Conservation (phyloP, 768 basidiomycete species). For the Kwoniella heveanensis region DNA sequence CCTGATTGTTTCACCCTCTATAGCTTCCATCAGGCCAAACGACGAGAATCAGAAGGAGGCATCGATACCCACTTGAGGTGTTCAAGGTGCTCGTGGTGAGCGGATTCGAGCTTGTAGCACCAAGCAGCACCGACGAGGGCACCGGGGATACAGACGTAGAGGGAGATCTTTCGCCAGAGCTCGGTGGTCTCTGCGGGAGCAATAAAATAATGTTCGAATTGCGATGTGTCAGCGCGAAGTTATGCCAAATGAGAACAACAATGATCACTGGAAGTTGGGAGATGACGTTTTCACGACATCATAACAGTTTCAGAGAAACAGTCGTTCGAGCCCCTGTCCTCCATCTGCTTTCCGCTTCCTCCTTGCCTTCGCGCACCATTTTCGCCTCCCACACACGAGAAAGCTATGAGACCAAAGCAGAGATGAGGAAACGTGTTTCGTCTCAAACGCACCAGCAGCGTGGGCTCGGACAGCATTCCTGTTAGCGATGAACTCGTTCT, state of each 20-base stretch:
- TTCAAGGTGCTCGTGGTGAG: slow-evolving; percentile 51
- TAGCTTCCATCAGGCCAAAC: too few species aligned
- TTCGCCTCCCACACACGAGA: too few species aligned
- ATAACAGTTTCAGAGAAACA: background rate
- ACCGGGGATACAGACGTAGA: slow-evolving; percentile 55
- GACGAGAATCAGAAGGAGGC: too few species aligned
- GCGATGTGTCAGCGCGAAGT: too few species aligned
- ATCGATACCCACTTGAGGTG: slow-evolving; percentile 43
- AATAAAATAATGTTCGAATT: background rate
- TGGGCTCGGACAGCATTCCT: slow-evolving; percentile 48
- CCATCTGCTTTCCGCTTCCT: too few species aligned
- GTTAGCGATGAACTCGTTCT: slow-evolving; percentile 47
- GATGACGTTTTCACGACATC: too few species aligned
- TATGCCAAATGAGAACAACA: too few species aligned
- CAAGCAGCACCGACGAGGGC: slow-evolving; percentile 48
- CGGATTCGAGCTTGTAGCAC: slow-evolving; percentile 53
- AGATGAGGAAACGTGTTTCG: too few species aligned
- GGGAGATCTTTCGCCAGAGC: slow-evolving; percentile 53
- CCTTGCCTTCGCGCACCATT: too few species aligned
- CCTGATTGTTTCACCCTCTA: too few species aligned
- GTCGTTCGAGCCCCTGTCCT: too few species aligned
- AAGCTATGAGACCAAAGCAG: background rate
- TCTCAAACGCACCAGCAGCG: slow-evolving; percentile 53
- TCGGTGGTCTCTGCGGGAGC: slow-evolving; percentile 50
- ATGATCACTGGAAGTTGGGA: too few species aligned